Percentiles rank a stretch among this genome's conserved stretches.
These are phyloP conservation scores for Trichoderma asperelloides DNA, from an alignment of 495 filamentous ascomycete species.

Conservation along the genomic window DNA sequence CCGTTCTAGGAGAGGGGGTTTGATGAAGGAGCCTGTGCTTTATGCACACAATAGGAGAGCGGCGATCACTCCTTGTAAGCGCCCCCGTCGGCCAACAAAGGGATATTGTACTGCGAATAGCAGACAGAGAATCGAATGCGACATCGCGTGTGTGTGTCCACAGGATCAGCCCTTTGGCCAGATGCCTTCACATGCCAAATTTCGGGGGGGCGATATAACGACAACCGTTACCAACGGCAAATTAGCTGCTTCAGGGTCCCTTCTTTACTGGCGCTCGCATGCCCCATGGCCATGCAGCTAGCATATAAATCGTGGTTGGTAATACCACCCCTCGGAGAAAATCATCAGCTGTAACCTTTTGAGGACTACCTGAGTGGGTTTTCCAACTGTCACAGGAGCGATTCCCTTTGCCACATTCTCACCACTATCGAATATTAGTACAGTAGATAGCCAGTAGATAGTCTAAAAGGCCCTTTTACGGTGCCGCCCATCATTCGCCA, in stretches of 20 bases:
- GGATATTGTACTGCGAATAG: too few species aligned
- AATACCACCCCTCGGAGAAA: neutral
- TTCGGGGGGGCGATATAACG: neutral
- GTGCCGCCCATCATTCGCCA: too few species aligned
- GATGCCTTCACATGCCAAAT: neutral
- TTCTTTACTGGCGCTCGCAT: neutral
- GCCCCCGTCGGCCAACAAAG: neutral
- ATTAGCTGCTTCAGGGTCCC: neutral
- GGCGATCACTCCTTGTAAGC: neutral
- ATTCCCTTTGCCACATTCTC: neutral
- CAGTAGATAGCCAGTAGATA: too few species aligned
- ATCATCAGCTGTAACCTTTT: neutral
- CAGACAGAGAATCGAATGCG: too few species aligned
- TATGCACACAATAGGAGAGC: neutral
- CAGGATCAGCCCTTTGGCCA: neutral
- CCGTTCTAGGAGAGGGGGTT: neutral
- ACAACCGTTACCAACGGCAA: neutral
- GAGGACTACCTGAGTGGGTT: neutral
- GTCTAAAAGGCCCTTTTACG: too few species aligned
- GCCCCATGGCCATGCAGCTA: neutral
- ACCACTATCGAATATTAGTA: neutral
- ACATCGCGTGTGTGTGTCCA: too few species aligned
- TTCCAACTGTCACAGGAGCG: neutral
- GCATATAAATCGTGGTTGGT: neutral
- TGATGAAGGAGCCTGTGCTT: neutral